Percentiles rank a stretch among this genome's conserved stretches.
Evolutionary conservation across 2,329 filamentous ascomycete species (phyloP).

Genomic region (Monilinia fructigena): DNA sequence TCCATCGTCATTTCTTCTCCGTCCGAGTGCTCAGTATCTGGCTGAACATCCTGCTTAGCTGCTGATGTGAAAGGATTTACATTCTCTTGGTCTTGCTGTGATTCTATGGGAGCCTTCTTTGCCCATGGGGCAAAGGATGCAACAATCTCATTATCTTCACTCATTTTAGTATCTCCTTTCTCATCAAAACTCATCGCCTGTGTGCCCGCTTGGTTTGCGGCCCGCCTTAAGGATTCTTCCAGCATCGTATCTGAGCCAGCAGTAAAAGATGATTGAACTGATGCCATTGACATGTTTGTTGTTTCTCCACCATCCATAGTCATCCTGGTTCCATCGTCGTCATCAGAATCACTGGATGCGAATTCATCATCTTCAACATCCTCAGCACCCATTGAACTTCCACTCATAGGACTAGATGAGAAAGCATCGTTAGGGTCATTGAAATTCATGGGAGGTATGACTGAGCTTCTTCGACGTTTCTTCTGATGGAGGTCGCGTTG

Average conservation of each 20-base stretch:
- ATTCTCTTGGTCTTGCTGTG: conserved; percentile 49
- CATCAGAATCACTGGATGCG: conserved; percentile 52
- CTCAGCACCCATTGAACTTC: conserved; percentile 50
- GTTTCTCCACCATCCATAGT: conserved; percentile 69
- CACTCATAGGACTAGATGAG: conserved; percentile 77
- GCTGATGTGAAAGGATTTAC: conserved; percentile 47
- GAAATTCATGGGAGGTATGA: conserved; percentile 62
- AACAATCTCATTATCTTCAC: conserved; percentile 64
- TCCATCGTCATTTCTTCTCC: conserved; percentile 52
- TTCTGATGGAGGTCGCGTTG: conserved; percentile 65
- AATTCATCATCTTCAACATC: conserved; percentile 49
- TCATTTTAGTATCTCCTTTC: conserved; percentile 52
- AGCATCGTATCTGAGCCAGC: conserved; percentile 70
- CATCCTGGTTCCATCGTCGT: conserved; percentile 77
- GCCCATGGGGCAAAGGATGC: conserved; percentile 73
- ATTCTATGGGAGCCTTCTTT: conserved; percentile 49
- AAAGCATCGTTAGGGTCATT: conserved; percentile 64
- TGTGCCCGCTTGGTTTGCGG: conserved; percentile 72
- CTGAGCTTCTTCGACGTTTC: conserved; percentile 62
- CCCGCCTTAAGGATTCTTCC: conserved; percentile 74
- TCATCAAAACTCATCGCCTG: conserved; percentile 61
- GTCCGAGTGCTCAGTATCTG: conserved; percentile 34
- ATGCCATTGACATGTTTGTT: conserved; percentile 65
- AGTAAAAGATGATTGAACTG: conserved; percentile 55
- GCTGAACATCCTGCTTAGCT: conserved; percentile 28